phyloP scores from a whole-genome alignment of 1,284 basidiomycete genomes.

The Clitocybe nebularis region DNA sequence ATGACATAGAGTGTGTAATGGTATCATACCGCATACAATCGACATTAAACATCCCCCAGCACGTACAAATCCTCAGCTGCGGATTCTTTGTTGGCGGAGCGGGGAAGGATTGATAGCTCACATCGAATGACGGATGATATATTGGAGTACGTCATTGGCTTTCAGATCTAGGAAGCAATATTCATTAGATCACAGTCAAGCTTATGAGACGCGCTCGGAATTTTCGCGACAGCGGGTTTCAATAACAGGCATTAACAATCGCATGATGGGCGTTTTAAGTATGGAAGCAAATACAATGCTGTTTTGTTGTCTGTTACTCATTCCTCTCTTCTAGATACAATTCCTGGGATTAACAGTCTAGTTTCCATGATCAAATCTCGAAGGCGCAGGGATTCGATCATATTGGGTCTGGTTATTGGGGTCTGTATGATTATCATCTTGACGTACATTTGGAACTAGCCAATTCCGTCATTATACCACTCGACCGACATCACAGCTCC shows the following conservation, averaged over 20 bases:
- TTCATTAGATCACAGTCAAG: constrained; percentile 64
- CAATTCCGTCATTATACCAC: no score
- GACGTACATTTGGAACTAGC: constrained; percentile 65
- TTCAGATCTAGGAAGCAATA: constrained; percentile 1
- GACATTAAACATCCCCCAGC: constrained; percentile 31
- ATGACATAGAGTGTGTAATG: constrained; percentile 84
- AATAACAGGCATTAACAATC: constrained; percentile 73
- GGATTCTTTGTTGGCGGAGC: constrained; percentile 85
- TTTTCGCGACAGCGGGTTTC: constrained; percentile 83
- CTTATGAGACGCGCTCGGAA: constrained; percentile 95
- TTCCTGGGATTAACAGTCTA: constrained; percentile 92
- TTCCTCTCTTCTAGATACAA: constrained; percentile 55
- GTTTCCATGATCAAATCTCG: constrained; percentile 91
- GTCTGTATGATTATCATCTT: constrained; percentile 79
- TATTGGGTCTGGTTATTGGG: constrained; percentile 85
- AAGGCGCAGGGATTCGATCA: constrained; percentile 85
- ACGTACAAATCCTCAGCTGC: constrained; percentile 88
- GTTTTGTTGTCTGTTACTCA: constrained; percentile 1
- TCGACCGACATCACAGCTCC: no score
- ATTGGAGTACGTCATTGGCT: constrained; percentile 60
- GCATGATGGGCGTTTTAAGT: constrained; percentile 85
- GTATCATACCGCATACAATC: constrained; percentile 6
- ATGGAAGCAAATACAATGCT: constrained; percentile 25
- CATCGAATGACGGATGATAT: constrained; percentile 95
- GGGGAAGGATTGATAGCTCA: constrained; percentile 86